These are phyloP conservation scores for Podaxis sp. DNA, from an alignment of 768 basidiomycete species.

Conservation along the genomic window DNA sequence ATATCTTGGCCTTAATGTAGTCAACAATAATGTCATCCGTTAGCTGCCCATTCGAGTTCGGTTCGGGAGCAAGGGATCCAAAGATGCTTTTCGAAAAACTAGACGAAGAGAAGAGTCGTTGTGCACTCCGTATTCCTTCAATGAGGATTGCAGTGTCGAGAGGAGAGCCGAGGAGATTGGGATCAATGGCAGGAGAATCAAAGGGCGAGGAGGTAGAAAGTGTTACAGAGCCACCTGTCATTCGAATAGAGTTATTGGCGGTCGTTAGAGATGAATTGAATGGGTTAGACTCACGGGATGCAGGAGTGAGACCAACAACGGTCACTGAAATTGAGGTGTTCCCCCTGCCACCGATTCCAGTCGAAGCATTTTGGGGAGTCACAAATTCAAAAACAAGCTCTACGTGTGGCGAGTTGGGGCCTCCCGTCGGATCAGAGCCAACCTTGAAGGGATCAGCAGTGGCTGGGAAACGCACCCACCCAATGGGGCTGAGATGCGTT, in stretches of 20 bases:
- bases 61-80: not conserved
- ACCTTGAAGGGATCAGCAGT: not conserved
- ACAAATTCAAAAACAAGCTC: slow-evolving; percentile 4
- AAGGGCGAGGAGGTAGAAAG: slow-evolving; percentile 40
- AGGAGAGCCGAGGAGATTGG: slow-evolving; percentile 22
- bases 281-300: not conserved
- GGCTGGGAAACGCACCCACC: slow-evolving; percentile 3
- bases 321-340: not conserved
- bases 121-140: slow-evolving; percentile 19
- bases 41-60: not conserved
- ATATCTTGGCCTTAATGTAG: slow-evolving; percentile 1
- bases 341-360: not conserved
- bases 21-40: slow-evolving; percentile 17
- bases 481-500: not conserved
- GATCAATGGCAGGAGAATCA: slow-evolving; percentile 41
- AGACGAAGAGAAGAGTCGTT: slow-evolving; percentile 16
- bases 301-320: not conserved
- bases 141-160: slow-evolving; percentile 23
- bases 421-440: not conserved
- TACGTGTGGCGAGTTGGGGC: slow-evolving; percentile 10
- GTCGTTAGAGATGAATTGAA: too few species aligned
- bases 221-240: slow-evolving; percentile 18
- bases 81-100: too few species aligned
- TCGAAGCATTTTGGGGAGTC: not conserved
- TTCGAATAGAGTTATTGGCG: too few species aligned